These are phyloP conservation scores for Vaccinium corymbosum DNA, from an alignment of 148 eudicot species.

Conservation along the genomic window DNA sequence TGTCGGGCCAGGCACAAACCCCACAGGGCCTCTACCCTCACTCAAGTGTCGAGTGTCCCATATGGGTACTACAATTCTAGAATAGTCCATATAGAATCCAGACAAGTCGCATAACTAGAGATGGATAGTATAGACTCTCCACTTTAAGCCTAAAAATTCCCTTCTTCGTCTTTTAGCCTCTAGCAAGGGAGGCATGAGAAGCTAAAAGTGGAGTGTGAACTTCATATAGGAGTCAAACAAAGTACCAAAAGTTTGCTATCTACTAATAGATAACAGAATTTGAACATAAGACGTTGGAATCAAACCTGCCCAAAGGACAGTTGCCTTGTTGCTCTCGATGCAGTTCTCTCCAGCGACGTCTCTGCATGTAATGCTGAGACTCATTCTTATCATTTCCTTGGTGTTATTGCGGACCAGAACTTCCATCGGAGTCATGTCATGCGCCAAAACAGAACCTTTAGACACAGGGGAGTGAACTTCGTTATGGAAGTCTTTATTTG, in stretches of 20 bases:
- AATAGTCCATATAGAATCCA: not conserved
- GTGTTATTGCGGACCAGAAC: conserved; percentile 95
- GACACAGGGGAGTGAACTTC: conserved; percentile 20
- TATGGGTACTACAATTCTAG: not conserved
- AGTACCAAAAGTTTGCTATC: not conserved
- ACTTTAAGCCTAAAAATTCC: not conserved
- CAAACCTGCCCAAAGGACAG: conserved; percentile 91
- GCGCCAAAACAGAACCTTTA: conserved; percentile 57
- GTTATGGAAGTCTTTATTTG: conserved; percentile 16
- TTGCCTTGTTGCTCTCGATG: conserved; percentile 72
- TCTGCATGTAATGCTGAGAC: conserved; percentile 76
- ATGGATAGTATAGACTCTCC: not conserved
- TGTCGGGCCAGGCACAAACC: not conserved
- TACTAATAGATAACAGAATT: not conserved
- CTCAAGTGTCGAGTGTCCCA: not conserved
- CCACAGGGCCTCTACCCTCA: not conserved
- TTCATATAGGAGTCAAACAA: not conserved
- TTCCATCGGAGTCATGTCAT: conserved; percentile 84
- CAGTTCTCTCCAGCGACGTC: conserved; percentile 98
- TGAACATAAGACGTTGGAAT: conserved; percentile 1
- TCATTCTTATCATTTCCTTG: conserved; percentile 64
- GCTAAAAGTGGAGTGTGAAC: not conserved
- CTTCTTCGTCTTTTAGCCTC: not conserved
- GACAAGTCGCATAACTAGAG: not conserved
- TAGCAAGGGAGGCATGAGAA: not conserved